Evolutionary conservation across 495 filamentous ascomycete genomes (phyloP), one percentile per base, ranked within the genome.

Genomic region (Penicillium daleae): DNA sequence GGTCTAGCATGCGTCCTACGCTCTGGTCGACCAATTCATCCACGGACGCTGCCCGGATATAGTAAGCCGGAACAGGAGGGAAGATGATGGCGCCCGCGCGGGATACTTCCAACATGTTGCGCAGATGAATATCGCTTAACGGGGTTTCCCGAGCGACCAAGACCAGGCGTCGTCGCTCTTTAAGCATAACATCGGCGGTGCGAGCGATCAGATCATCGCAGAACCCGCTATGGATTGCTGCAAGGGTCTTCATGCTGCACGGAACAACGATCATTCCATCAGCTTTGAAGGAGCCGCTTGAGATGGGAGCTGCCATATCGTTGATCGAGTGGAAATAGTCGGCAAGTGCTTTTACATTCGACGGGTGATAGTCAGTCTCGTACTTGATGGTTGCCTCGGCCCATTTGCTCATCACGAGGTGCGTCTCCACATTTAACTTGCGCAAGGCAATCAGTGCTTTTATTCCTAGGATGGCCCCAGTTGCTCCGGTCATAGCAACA

Each of bases 161-260:
- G 0, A 83, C 77, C 12, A 83, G 60, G n/a, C 59, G 62, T 17
- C 78, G 63, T 9, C 78, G 60, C 59, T 83, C 80, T 59, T 83
- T 82, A 17, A 83, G 67, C 67, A 75, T 76, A 1, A 83, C 80
- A 56, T 81, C 79, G 9, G 80, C 79, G 0, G 77, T 74, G 0
- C 80, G 71, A 0, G 78, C 75, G 42, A 81, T 83, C 15, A 83
- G 52, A 60, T 83, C 79, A 37, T 83, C 75, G 44, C 68, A 68
- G 19, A 66, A 60, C 0, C 67, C 67, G 17, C 42, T 55, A 22
- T 60, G 54, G 29, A 79, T 71, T 1, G 70, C 67, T 1, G 74
- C 71, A 0, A 80, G 71, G 1, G 76, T 78, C 48, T 77, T 78
- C 73, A 79, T 74, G 62, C 76, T 79, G 63, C 77, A 79, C 0